Evolutionary conservation across 192 early-diverging fungal genomes (phyloP).

Genomic region (Kickxella alabastrina): DNA sequence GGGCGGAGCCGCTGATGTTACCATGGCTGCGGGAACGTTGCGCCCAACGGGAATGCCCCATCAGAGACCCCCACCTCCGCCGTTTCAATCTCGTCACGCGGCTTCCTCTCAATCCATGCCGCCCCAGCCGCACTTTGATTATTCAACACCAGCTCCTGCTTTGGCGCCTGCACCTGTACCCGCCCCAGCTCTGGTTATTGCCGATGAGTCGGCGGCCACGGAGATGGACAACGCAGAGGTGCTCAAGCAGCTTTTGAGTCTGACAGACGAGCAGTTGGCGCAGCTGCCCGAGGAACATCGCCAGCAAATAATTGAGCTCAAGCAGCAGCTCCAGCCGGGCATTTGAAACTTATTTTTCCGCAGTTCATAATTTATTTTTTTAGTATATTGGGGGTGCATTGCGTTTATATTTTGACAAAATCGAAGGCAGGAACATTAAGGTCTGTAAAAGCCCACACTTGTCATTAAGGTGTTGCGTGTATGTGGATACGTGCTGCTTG

Average conservation of each 20-base stretch:
- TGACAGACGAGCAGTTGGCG: slow-evolving; percentile 79
- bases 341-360: too few species aligned
- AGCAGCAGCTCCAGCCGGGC: slow-evolving; percentile 22
- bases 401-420: too few species aligned
- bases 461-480: too few species aligned
- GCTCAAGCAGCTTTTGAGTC: slow-evolving; percentile 73
- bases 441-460: too few species aligned
- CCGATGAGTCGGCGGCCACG: slow-evolving; percentile 33
- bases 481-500: too few species aligned
- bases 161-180: neutral
- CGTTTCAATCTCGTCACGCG: neutral
- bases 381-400: too few species aligned
- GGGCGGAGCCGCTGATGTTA: neutral
- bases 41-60: neutral
- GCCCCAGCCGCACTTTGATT: too few species aligned
- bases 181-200: slow-evolving; percentile 5
- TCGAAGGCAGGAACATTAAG: too few species aligned
- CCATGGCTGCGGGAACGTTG: neutral
- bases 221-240: slow-evolving; percentile 62
- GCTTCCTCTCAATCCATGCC: too few species aligned
- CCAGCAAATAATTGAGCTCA: slow-evolving; percentile 65
- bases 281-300: slow-evolving; percentile 74
- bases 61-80: slow-evolving; percentile 3
- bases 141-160: too few species aligned
- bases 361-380: too few species aligned